phyloP scores from a whole-genome alignment of 2,329 filamentous ascomycete species.

The Aspergillus aculeatus region DNA sequence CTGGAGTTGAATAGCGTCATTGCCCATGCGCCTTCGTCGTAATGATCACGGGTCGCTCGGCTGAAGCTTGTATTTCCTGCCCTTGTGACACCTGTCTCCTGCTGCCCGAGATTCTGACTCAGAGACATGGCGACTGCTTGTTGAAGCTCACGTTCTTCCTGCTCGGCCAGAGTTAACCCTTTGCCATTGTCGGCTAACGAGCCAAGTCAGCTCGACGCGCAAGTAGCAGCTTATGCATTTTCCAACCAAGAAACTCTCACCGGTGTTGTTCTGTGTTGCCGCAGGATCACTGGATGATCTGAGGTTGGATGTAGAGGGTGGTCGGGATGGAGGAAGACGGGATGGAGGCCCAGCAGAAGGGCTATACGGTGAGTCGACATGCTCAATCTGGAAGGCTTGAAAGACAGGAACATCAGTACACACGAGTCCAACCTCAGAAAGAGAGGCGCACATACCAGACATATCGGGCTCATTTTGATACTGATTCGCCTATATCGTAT shows the following conservation, averaged over 20 bases:
- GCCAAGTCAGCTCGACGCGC: constrained; percentile 18
- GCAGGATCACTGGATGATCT: constrained; percentile 27
- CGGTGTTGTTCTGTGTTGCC: constrained; percentile 28
- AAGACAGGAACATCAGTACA: constrained; percentile 5
- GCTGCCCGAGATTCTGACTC: constrained; percentile 43
- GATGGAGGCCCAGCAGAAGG: constrained; percentile 25
- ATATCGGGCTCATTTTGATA: constrained; percentile 27
- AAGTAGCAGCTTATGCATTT: not conserved
- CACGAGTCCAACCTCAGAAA: not conserved
- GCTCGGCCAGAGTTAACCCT: constrained; percentile 41
- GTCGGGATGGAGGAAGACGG: constrained; percentile 45
- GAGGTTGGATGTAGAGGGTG: constrained; percentile 45
- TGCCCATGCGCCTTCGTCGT: constrained; percentile 57
- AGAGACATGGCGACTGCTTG: constrained; percentile 50
- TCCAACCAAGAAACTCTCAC: constrained; percentile 21
- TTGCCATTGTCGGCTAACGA: constrained; percentile 24
- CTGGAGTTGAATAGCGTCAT: constrained; percentile 51
- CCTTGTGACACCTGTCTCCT: constrained; percentile 56
- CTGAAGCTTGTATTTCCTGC: constrained; percentile 48
- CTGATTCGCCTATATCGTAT: constrained; percentile 16
- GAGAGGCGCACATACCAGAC: constrained; percentile 24
- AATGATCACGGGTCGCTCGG: constrained; percentile 55
- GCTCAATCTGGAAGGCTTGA: constrained; percentile 40
- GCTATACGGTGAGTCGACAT: constrained; percentile 35
- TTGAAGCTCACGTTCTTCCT: constrained; percentile 46